These are phyloP conservation scores for Trametes coccinea DNA, from an alignment of 768 basidiomycete species.

Conservation along the genomic window DNA sequence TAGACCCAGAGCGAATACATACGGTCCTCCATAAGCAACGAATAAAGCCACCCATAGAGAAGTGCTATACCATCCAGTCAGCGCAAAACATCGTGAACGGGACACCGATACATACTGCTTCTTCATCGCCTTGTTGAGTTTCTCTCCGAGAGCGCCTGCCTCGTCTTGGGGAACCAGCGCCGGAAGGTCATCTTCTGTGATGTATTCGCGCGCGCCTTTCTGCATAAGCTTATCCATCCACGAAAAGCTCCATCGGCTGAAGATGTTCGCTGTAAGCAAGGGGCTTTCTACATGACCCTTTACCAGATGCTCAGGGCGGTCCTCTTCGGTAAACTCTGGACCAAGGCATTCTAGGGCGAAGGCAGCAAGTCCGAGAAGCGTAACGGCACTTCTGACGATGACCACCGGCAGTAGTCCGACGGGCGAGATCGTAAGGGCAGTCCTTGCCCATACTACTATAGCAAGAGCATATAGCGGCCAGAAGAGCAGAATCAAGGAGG, in stretches of 20 bases:
- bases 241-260: constrained; percentile 77
- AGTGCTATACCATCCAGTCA: constrained; percentile 39
- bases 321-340: constrained; percentile 48
- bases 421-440: constrained; percentile 41
- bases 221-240: constrained; percentile 86
- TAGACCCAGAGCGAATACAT: constrained; percentile 56
- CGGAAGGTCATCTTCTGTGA: constrained; percentile 87
- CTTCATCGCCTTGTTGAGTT: constrained; percentile 60
- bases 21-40: constrained; percentile 78
- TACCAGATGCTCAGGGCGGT: constrained; percentile 35
- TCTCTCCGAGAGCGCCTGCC: constrained; percentile 63
- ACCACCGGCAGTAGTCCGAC: constrained; percentile 34
- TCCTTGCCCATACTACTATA: constrained; percentile 60
- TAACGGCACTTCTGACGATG: constrained; percentile 47
- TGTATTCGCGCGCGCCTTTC: constrained; percentile 61
- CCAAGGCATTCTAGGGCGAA: constrained; percentile 72
- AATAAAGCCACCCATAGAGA: constrained; percentile 50
- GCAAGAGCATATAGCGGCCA: constrained; percentile 69
- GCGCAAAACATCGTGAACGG: too few species aligned
- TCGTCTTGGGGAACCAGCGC: constrained; percentile 67
- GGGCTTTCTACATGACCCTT: constrained; percentile 77
- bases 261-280: constrained; percentile 74
- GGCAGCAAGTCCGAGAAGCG: constrained; percentile 48
- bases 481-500: constrained; percentile 73
- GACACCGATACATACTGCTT: constrained; percentile 50